Evolutionary conservation across 2,329 filamentous ascomycete species (phyloP).

Genomic region (Penicillium rolfsii): DNA sequence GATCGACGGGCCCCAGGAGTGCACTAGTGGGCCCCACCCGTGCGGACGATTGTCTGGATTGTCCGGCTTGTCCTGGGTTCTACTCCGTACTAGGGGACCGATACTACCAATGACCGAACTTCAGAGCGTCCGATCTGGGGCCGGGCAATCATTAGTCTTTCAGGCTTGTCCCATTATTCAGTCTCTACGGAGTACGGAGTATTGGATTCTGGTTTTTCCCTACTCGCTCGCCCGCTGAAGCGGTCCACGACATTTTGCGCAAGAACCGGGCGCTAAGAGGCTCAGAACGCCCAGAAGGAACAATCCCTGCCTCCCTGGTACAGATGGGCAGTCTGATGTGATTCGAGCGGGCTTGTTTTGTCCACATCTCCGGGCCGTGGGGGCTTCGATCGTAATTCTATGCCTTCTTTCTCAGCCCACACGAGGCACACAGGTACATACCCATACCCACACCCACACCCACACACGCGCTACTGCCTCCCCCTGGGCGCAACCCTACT

Average conservation of each 20-base stretch:
- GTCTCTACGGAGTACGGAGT: constrained; percentile 2
- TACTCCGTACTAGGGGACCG: neutral
- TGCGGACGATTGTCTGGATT: neutral
- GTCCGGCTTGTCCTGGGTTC: neutral
- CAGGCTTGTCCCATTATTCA: constrained; percentile 8
- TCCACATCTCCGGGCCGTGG: neutral
- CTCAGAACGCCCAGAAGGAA: neutral
- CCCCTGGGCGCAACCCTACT: neutral
- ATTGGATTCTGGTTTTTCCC: constrained; percentile 18
- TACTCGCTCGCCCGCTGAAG: constrained; percentile 1
- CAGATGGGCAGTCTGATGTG: neutral
- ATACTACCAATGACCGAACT: constrained; percentile 9
- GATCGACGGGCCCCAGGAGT: constrained; percentile 15
- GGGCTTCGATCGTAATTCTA: constrained; percentile 17
- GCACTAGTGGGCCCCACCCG: neutral
- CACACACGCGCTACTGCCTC: no score
- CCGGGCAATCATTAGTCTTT: constrained; percentile 19
- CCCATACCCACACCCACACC: no score
- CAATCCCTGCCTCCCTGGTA: neutral
- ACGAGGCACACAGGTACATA: no score
- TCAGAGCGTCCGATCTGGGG: constrained; percentile 1
- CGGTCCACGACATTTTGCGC: neutral
- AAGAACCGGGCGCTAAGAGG: neutral
- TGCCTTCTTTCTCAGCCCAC: constrained; percentile 1
- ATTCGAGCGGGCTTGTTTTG: neutral